Evolutionary conservation across 768 basidiomycete genomes (phyloP), one percentile per base, ranked within the genome.

Genomic region (Mycena rebaudengoi): DNA sequence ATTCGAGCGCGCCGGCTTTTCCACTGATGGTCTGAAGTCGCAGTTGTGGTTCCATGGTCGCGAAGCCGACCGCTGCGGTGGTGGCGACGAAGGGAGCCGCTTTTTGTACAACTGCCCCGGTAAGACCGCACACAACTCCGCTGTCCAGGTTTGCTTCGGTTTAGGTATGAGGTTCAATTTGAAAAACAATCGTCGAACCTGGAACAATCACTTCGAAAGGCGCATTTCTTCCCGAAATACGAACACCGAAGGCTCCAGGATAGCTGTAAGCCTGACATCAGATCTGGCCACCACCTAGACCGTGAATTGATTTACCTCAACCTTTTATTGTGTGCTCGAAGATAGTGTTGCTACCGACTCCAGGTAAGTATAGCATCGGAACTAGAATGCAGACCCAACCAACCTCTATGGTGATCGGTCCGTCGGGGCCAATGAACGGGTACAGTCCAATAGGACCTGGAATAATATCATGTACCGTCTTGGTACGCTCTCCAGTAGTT

Each of bases 31-130:
- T 71, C 0, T 71, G 66, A 7, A 84, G 71, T 5, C 86, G 78
- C 0, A 74, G 78, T 2, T 62, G 54, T 0, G 88, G 88, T 21
- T 71, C 81, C 64, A 83, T 74, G 0, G 83, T 83, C 0, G 87
- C 77, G 49, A 88, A 88, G 1, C 75, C 76, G 0, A 88, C 81
- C 66, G 85, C 83, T 0, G 72, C 71, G 7, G 73, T 39, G 65
- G 79, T 64, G 3, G 74, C 54, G 80, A 73, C 0, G 78, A 78
- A 0, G 81, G 81, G 0, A 88, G 61, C 60, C 76, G 82, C 50
- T 79, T 76, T 53, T 73, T 83, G 67, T 79, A 88, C 0, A 86
- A 67, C 54, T 90, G 88, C 2, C 85, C 80, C 0, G 79, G 75
- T 4, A 79, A 66, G 12, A 90, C 62, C 0, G 64, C 25, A 55